These are phyloP conservation scores for Leucocoprinus leucothites DNA, from an alignment of 768 basidiomycete genomes.

Conservation along the genomic window DNA sequence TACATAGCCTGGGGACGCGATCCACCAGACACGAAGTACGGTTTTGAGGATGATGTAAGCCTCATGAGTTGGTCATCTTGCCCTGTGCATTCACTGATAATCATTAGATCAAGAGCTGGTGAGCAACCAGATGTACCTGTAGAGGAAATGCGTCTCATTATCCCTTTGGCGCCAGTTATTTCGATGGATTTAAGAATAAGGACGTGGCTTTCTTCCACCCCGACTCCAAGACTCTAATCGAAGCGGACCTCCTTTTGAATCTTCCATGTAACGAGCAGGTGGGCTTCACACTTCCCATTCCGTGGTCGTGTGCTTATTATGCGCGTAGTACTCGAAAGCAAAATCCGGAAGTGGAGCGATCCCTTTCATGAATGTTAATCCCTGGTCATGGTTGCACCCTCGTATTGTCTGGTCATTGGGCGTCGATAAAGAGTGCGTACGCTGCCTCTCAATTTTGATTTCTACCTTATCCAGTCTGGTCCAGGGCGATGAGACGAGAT, in stretches of 20 bases:
- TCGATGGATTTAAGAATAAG: constrained; percentile 68
- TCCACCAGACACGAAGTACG: constrained; percentile 61
- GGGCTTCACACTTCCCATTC: not conserved
- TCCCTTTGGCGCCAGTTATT: constrained; percentile 43
- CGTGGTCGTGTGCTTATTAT: not conserved
- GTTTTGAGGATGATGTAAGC: constrained; percentile 67
- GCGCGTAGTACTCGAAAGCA: constrained; percentile 37
- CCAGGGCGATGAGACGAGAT: constrained; percentile 57
- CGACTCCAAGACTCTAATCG: constrained; percentile 66
- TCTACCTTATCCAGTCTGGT: not conserved
- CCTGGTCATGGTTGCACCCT: constrained; percentile 32
- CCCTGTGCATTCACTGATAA: not conserved
- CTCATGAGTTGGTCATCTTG: not conserved
- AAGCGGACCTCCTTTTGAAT: constrained; percentile 85
- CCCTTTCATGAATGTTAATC: constrained; percentile 29
- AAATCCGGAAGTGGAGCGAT: constrained; percentile 18
- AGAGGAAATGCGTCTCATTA: not conserved
- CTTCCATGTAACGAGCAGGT: constrained; percentile 78
- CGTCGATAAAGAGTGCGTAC: constrained; percentile 36
- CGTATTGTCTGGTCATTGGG: constrained; percentile 31
- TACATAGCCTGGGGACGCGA: constrained; percentile 58
- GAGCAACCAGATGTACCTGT: not conserved
- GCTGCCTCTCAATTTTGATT: not conserved
- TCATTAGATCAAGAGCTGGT: constrained; percentile 49
- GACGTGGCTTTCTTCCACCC: constrained; percentile 83